Conservation (phyloP, 2,329 filamentous ascomycete genomes). For the Myrmaecium sp. region DNA sequence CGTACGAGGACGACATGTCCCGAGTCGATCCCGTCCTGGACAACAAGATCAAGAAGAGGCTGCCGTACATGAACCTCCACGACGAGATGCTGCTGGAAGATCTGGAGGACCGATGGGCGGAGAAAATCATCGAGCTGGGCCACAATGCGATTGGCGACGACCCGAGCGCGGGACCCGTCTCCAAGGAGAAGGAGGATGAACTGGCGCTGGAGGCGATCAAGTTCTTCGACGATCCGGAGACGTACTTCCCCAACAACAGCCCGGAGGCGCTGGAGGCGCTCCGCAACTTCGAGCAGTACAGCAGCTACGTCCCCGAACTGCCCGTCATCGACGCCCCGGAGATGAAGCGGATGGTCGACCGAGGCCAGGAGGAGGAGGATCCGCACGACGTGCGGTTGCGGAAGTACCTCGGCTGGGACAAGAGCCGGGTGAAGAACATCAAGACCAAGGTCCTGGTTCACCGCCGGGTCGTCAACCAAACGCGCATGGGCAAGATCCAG, state of each 20-base stretch:
- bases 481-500: conserved; percentile 82
- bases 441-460: conserved; percentile 55
- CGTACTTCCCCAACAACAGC: conserved; percentile 30
- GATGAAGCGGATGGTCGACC: conserved; percentile 7
- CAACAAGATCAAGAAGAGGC: conserved; percentile 7
- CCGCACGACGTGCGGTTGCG: conserved; percentile 34
- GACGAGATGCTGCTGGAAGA: conserved; percentile 11
- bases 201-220: conserved; percentile 1
- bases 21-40: conserved; percentile 64
- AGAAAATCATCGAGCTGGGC: conserved; percentile 1
- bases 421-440: conserved; percentile 32
- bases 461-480: conserved; percentile 76
- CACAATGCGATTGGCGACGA: conserved; percentile 12
- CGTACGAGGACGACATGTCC: conserved; percentile 63
- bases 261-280: conserved; percentile 30
- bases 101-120: conserved; percentile 3
- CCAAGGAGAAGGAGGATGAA: conserved; percentile 3
- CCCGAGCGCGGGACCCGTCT: conserved; percentile 3
- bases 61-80: conserved; percentile 2
- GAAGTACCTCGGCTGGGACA: conserved; percentile 38
- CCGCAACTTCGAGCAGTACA: conserved; percentile 28
- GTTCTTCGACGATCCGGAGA: conserved; percentile 26
- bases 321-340: conserved; percentile 25
- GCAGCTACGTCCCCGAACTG: conserved; percentile 32
- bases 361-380: conserved; percentile 25